These are phyloP conservation scores for Schoenoplectus triqueter DNA, from an alignment of 202 grass and related monocot genomes.

Conservation along the genomic window DNA sequence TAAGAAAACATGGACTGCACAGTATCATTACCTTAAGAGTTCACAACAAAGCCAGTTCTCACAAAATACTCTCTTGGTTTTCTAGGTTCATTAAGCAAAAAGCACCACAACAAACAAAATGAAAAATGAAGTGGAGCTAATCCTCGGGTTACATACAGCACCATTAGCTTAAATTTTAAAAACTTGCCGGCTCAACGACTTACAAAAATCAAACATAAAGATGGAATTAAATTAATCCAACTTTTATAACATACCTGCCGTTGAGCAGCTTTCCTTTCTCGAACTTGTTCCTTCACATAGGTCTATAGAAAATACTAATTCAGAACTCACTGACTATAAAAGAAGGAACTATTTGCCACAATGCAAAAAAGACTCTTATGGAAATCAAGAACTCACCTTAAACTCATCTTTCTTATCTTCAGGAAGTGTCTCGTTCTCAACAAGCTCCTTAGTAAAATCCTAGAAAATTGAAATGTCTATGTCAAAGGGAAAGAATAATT, in stretches of 20 bases:
- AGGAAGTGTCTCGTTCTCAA: slow-evolving; percentile 56
- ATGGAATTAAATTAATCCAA: slow-evolving; percentile 17
- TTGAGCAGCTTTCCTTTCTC: slow-evolving; percentile 64
- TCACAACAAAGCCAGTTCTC: not conserved
- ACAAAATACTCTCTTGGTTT: not conserved
- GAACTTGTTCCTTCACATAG: slow-evolving; percentile 79
- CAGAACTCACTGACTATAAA: not conserved
- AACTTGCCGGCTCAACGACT: not conserved
- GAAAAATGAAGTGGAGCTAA: not conserved
- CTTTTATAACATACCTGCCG: slow-evolving; percentile 54
- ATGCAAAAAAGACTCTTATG: not conserved
- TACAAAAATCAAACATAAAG: slow-evolving; percentile 5
- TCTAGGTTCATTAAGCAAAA: slow-evolving; percentile 12
- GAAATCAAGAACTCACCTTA: slow-evolving; percentile 45
- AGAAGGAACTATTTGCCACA: not conserved
- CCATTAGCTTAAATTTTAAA: not conserved
- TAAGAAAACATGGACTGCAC: not conserved
- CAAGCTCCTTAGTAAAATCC: slow-evolving; percentile 64
- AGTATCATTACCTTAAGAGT: not conserved
- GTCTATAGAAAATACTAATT: slow-evolving; percentile 50
- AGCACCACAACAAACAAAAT: not conserved
- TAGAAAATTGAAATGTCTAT: slow-evolving; percentile 31
- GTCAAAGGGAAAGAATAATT: slow-evolving; percentile 34
- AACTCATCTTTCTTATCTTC: slow-evolving; percentile 87
- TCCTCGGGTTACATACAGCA: not conserved